Evolutionary conservation across 352 stramenopile species (phyloP), one percentile per base, ranked within the genome.

Genomic region (Phytopythium vexans): DNA sequence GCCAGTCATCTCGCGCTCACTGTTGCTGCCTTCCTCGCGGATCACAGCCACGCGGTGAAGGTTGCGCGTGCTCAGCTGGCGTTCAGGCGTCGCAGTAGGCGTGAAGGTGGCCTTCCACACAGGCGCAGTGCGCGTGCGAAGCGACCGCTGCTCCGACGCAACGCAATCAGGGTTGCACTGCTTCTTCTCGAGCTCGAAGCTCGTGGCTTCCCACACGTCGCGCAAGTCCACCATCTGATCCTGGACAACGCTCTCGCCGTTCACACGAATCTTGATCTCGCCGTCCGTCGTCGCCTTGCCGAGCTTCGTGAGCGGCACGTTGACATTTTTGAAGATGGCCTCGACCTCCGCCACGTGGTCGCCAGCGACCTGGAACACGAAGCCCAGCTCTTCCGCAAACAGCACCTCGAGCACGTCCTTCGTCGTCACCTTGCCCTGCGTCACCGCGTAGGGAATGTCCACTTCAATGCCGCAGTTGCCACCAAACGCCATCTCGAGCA

Each of bases 401-500:
- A 99, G 77, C 52, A 79, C 70, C 35, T 79, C 49, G 8, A 93
- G 63, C 33, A 87, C 74, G 3, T 91, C 73, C 49, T 80, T 81
- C 9, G 74, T 86, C 16, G 78, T 74, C 5, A 70, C 50, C 35
- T 77, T 74, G 39, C 52, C 64, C 2, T 46, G 15, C 10, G 51
- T 41, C 36, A 57, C 52, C 8, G 69, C 11, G 37, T 71, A 75
- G 8, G 78, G 89, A 49, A 99, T 81, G 55, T 97, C 73, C 7
- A 99, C 80, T 35, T 97, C 74, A 11, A 99, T 70, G 36, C 97
- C 96, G 62, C 97, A 98, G 77, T 99, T 98, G 51, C 97, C 97
- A 16, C 95, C 92, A 66, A 99, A 99, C 1, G 96, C 95, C 97
- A 99, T 99, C 73, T 99, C 97, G 11, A 99, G 64, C 8, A 99